Percentiles rank a stretch among this genome's conserved stretches.
phyloP scores from a whole-genome alignment of 2,329 filamentous ascomycete genomes.

The Grosmannia clavigera region DNA sequence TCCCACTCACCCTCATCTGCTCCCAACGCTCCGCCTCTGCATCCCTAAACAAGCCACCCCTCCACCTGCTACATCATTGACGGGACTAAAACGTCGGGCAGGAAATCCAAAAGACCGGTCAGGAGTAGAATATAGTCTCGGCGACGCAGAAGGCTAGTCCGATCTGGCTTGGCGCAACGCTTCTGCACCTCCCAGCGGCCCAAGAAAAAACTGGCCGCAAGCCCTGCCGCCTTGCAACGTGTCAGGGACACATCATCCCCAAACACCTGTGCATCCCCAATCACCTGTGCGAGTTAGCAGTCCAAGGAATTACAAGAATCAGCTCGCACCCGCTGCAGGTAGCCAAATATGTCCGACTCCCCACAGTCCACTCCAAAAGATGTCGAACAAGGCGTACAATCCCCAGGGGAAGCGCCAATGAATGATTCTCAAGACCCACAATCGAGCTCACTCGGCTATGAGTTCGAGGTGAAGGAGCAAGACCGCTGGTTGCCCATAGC shows the following conservation, averaged over 20 bases:
- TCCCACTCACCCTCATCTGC: not conserved
- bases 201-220: conserved; percentile 29
- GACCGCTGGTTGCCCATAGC: conserved; percentile 99
- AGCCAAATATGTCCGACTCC: conserved; percentile 84
- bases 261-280: conserved; percentile 43
- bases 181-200: conserved; percentile 38
- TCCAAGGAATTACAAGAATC: conserved; percentile 44
- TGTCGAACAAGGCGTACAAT: conserved; percentile 86
- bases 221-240: conserved; percentile 46
- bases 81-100: conserved; percentile 31
- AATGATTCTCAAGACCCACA: conserved; percentile 74
- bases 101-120: conserved; percentile 18
- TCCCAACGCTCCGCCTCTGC: not conserved
- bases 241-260: conserved; percentile 50
- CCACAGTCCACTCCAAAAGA: conserved; percentile 84
- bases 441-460: conserved; percentile 62
- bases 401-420: conserved; percentile 89
- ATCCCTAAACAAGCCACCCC: conserved; percentile 19
- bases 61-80: conserved; percentile 2
- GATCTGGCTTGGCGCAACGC: conserved; percentile 31
- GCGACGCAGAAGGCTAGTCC: conserved; percentile 12
- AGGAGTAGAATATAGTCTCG: conserved; percentile 16
- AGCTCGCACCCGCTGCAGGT: conserved; percentile 53
- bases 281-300: conserved; percentile 44
- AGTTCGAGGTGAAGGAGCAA: conserved; percentile 99